phyloP scores from a whole-genome alignment of 495 filamentous ascomycete species.

The Penicillium verhagenii region DNA sequence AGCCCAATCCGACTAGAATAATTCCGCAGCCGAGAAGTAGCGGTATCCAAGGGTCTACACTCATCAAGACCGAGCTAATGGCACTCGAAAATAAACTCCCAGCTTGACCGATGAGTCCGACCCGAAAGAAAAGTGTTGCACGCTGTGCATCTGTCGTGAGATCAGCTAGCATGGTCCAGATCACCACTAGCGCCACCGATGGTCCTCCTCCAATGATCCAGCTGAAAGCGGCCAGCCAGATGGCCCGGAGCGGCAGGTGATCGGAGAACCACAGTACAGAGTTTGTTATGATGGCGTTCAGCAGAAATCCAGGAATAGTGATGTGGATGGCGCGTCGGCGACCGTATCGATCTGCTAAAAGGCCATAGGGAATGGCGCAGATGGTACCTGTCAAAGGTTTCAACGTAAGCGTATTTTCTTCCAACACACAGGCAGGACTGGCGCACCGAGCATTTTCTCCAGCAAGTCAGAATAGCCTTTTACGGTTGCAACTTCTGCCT shows the following conservation, averaged over 20 bases:
- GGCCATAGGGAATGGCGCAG: not conserved
- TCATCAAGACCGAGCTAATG: not conserved
- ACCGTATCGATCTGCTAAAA: not conserved
- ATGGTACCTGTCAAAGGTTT: not conserved
- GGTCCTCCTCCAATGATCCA: not conserved
- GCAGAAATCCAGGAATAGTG: not conserved
- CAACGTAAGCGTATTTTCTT: not conserved
- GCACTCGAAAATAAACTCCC: not conserved
- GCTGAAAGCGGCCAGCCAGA: not conserved
- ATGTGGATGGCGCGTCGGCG: not conserved
- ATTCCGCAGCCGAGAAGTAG: not conserved
- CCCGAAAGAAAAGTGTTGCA: not conserved
- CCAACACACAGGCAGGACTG: not conserved
- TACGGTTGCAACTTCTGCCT: not conserved
- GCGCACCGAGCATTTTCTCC: not conserved
- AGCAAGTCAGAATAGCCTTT: not conserved
- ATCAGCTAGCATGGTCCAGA: not conserved
- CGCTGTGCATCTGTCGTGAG: not conserved
- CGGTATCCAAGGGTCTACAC: not conserved
- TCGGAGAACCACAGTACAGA: not conserved
- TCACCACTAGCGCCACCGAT: not conserved
- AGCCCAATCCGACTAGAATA: not conserved
- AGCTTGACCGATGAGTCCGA: not conserved
- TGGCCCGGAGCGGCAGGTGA: not conserved
- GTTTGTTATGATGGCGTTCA: not conserved